These are phyloP conservation scores for Rubus parviflorus DNA, from an alignment of 306 rosid species.

Conservation along the genomic window DNA sequence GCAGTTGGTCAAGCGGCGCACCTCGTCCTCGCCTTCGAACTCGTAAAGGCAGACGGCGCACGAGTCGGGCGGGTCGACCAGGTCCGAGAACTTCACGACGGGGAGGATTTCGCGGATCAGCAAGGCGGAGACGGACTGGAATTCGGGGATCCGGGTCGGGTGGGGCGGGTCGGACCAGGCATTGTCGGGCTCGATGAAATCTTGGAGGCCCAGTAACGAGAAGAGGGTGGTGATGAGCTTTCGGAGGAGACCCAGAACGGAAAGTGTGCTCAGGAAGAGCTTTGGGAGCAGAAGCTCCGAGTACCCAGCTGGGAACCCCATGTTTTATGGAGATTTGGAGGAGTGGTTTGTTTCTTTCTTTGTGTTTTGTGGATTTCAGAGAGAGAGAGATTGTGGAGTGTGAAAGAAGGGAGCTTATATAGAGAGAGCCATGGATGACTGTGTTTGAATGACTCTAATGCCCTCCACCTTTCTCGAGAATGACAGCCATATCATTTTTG, in stretches of 20 bases:
- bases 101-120: slow-evolving; percentile 65
- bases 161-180: slow-evolving; percentile 28
- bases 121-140: slow-evolving; percentile 47
- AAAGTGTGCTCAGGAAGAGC: slow-evolving; percentile 53
- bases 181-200: slow-evolving; percentile 65
- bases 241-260: slow-evolving; percentile 51
- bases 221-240: slow-evolving; percentile 45
- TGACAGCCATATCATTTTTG: not conserved
- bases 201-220: slow-evolving; percentile 48
- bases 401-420: not conserved
- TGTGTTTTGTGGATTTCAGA: not conserved
- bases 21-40: slow-evolving; percentile 70
- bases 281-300: slow-evolving; percentile 65
- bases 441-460: slow-evolving; percentile 6
- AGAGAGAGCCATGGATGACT: slow-evolving; percentile 11
- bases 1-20: slow-evolving; percentile 73
- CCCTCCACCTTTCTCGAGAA: slow-evolving; percentile 1
- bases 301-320: slow-evolving; percentile 84
- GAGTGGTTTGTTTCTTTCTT: not conserved
- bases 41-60: slow-evolving; percentile 83
- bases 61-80: slow-evolving; percentile 54
- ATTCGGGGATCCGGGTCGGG: slow-evolving; percentile 31
- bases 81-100: slow-evolving; percentile 62
- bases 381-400: not conserved
- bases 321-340: slow-evolving; percentile 2